Evolutionary conservation across 306 rosid species (phyloP).

Genomic region (Fagus sylvatica): DNA sequence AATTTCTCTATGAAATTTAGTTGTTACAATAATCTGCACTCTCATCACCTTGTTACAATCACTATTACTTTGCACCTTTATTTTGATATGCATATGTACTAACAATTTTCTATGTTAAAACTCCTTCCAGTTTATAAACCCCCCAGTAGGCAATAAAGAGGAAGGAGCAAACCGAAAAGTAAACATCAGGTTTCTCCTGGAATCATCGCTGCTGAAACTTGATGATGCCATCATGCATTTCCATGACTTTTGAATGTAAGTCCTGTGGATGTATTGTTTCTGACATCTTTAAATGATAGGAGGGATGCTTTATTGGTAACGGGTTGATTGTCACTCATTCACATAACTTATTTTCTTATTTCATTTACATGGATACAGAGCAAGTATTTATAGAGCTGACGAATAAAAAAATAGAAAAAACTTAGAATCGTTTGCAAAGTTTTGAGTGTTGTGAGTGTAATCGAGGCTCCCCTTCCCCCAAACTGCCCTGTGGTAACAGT

Average conservation of each 20-base stretch:
- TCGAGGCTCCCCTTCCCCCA: neutral
- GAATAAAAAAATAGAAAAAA: neutral
- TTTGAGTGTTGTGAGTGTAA: neutral
- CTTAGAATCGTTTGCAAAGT: neutral
- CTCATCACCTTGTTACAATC: neutral
- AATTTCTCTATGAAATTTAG: neutral
- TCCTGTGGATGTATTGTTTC: neutral
- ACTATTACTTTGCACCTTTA: neutral
- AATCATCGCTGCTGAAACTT: slow-evolving; percentile 68
- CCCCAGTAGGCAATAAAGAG: slow-evolving; percentile 47
- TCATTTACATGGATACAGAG: neutral
- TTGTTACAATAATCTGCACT: neutral
- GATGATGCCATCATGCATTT: slow-evolving; percentile 91
- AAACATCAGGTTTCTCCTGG: slow-evolving; percentile 40
- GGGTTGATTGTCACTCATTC: neutral
- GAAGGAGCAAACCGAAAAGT: slow-evolving; percentile 35
- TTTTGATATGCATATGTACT: slow-evolving; percentile 13
- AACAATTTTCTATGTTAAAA: slow-evolving; percentile 18
- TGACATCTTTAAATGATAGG: slow-evolving; percentile 2
- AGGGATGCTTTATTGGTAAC: neutral
- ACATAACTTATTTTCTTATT: neutral
- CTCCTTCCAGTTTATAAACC: slow-evolving; percentile 51
- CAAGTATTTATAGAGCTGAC: neutral
- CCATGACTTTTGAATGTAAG: slow-evolving; percentile 65
- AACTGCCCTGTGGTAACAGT: neutral